phyloP scores from a whole-genome alignment of 2,329 filamentous ascomycete species.

The Penicillium sp. region DNA sequence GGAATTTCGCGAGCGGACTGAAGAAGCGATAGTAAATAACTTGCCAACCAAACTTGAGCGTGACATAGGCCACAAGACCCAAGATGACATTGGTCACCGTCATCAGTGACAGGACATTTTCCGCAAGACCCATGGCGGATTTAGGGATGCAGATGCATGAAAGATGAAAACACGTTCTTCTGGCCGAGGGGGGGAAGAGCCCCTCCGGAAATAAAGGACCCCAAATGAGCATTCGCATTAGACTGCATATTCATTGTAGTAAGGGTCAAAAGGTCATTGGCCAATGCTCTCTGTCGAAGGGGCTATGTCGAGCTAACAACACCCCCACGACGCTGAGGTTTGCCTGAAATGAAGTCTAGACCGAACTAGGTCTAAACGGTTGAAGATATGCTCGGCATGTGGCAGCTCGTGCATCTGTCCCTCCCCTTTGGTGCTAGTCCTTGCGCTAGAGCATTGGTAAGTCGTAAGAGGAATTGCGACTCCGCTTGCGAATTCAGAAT shows the following conservation, averaged over 20 bases:
- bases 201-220: not conserved
- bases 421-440: not conserved
- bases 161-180: not conserved
- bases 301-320: slow-evolving; percentile 1
- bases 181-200: not conserved
- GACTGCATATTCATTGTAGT: slow-evolving; percentile 8
- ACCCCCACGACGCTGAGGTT: not conserved
- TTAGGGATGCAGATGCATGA: slow-evolving; percentile 8
- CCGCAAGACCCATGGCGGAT: slow-evolving; percentile 24
- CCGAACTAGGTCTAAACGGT: not conserved
- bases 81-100: slow-evolving; percentile 25
- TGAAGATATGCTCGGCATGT: not conserved
- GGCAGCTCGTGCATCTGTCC: not conserved
- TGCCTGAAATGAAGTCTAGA: not conserved
- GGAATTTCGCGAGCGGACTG: slow-evolving; percentile 52
- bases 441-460: not conserved
- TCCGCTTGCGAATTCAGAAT: not conserved
- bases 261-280: slow-evolving; percentile 9
- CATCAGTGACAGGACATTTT: slow-evolving; percentile 24
- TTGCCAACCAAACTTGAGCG: slow-evolving; percentile 29
- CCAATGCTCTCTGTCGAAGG: not conserved
- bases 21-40: slow-evolving; percentile 48
- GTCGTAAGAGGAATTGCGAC: not conserved
- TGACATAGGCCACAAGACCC: slow-evolving; percentile 22
- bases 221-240: not conserved